Evolutionary conservation across 1,139 yeast species (phyloP).

Genomic region (Pichia sp.): DNA sequence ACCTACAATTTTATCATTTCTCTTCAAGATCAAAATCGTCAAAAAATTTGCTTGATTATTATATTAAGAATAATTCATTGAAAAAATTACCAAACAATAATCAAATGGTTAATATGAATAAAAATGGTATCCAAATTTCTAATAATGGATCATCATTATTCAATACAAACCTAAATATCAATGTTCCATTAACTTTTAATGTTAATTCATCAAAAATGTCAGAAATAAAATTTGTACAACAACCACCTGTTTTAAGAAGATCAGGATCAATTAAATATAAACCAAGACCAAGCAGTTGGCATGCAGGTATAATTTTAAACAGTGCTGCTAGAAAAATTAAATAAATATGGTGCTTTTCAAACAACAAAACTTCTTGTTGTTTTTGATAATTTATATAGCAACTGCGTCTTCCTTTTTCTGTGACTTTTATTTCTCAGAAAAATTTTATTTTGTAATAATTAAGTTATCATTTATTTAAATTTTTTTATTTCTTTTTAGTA

Average conservation of each 20-base stretch:
- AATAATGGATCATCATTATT: too few species aligned
- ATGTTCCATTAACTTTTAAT: not conserved
- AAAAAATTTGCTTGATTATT: slow-evolving; percentile 7
- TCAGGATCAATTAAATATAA: slow-evolving; percentile 4
- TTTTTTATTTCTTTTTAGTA: slow-evolving; percentile 1
- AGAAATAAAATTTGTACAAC: not conserved
- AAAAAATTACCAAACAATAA: not conserved
- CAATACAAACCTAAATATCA: too few species aligned
- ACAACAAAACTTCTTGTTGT: not conserved
- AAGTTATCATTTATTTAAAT: not conserved
- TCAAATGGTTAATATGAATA: too few species aligned
- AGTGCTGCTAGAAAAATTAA: slow-evolving; percentile 8
- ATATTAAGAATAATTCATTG: slow-evolving; percentile 1
- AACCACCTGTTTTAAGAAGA: slow-evolving; percentile 2
- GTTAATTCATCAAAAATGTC: not conserved
- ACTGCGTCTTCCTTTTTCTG: too few species aligned
- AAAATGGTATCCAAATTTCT: too few species aligned
- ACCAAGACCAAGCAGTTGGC: slow-evolving; percentile 15
- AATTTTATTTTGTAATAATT: too few species aligned
- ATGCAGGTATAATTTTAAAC: slow-evolving; percentile 9
- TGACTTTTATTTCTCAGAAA: too few species aligned
- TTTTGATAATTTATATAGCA: not conserved
- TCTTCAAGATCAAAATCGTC: not conserved
- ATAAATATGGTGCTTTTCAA: not conserved
- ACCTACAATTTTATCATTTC: slow-evolving; percentile 2